Evolutionary conservation across 1,284 basidiomycete species (phyloP).

Genomic region (Ceratobasidium sp.): DNA sequence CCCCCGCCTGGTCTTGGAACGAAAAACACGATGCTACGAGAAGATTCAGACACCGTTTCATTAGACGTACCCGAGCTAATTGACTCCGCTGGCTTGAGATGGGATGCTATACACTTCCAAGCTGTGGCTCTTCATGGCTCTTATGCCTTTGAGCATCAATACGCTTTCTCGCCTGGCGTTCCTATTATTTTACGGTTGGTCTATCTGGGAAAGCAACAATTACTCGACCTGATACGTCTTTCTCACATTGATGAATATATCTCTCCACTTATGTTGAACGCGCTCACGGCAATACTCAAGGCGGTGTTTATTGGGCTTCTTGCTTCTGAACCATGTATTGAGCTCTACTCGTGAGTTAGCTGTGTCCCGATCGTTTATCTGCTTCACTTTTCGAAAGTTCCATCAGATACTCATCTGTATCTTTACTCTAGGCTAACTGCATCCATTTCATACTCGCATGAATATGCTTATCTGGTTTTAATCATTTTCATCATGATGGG

Average conservation of each 20-base stretch:
- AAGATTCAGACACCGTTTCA: background rate
- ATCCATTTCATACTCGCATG: slow-evolving; percentile 51
- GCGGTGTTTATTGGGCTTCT: background rate
- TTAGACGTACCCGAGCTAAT: background rate
- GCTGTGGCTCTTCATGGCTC: slow-evolving; percentile 65
- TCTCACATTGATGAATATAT: background rate
- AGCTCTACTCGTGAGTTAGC: slow-evolving; percentile 57
- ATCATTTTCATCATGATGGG: slow-evolving; percentile 82
- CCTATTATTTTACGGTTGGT: slow-evolving; percentile 61
- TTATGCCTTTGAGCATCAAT: slow-evolving; percentile 82
- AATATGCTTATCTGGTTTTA: slow-evolving; percentile 66
- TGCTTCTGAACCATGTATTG: slow-evolving; percentile 49
- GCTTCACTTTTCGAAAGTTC: background rate
- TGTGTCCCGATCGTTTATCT: background rate
- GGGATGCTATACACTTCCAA: slow-evolving; percentile 88
- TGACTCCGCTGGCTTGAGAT: slow-evolving; percentile 62
- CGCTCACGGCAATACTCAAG: background rate
- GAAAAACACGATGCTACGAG: background rate
- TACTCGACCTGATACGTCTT: no score
- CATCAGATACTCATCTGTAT: no score
- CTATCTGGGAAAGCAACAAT: background rate
- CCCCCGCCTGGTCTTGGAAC: background rate
- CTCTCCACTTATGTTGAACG: no score
- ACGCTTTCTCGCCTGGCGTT: slow-evolving; percentile 85
- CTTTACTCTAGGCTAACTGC: background rate